Percentiles rank a stretch among this genome's conserved stretches.
Conservation (phyloP, 352 stramenopile genomes). For the Phytopythium chamaehyphon region DNA sequence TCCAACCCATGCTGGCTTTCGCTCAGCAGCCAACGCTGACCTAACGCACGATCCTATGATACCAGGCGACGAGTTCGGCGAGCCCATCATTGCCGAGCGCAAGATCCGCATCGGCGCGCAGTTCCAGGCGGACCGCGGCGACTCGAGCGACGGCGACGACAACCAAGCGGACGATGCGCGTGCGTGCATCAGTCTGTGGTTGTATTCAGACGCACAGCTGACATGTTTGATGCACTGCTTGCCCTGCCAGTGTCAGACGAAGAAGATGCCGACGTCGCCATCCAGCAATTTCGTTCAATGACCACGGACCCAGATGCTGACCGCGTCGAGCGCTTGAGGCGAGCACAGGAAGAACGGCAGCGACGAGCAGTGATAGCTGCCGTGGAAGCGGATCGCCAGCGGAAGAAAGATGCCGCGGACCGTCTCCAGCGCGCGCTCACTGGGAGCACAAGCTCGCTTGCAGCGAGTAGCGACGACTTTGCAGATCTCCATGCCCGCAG, state of each 20-base stretch:
- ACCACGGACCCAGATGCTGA: constrained; percentile 48
- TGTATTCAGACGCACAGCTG: not conserved
- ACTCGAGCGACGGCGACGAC: constrained; percentile 14
- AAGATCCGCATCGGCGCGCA: constrained; percentile 66
- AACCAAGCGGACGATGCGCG: constrained; percentile 18
- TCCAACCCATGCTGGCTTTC: not conserved
- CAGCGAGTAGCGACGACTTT: constrained; percentile 38
- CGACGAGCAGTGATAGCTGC: constrained; percentile 15
- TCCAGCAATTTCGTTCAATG: constrained; percentile 62
- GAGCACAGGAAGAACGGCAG: constrained; percentile 33
- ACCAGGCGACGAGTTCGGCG: constrained; percentile 59
- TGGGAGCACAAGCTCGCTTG: constrained; percentile 2
- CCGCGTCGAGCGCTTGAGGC: constrained; percentile 38
- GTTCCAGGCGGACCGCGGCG: constrained; percentile 9
- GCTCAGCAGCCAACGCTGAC: not conserved
- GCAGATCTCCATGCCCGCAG: constrained; percentile 40
- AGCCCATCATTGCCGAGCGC: constrained; percentile 76
- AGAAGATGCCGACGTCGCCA: constrained; percentile 23
- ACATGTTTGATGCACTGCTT: not conserved
- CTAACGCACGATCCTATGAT: too few relatives aligned
- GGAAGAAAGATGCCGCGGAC: constrained; percentile 14
- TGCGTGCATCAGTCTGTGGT: not conserved
- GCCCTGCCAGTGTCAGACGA: not conserved
- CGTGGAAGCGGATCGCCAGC: constrained; percentile 14
- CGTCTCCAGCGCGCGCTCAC: constrained; percentile 10